Evolutionary conservation across 2,329 filamentous ascomycete species (phyloP).

Genomic region (Periconia digitata): DNA sequence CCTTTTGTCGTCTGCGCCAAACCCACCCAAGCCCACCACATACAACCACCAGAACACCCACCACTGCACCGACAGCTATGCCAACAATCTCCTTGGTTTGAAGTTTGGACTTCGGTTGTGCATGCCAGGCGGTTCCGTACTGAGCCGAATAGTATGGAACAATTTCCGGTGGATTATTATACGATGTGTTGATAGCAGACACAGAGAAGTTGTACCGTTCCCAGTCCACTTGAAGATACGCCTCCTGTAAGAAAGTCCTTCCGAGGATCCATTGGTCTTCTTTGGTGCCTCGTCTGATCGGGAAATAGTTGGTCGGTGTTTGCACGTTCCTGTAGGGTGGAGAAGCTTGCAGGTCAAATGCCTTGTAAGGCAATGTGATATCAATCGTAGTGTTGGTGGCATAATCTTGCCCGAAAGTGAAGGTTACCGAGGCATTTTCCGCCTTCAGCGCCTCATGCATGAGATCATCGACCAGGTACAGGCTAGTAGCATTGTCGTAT

Average conservation of each 20-base stretch:
- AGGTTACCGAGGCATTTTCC: conserved; percentile 48
- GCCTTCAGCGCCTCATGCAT: conserved; percentile 54
- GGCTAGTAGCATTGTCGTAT: conserved; percentile 63
- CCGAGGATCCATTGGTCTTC: conserved; percentile 64
- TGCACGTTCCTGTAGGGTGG: conserved; percentile 57
- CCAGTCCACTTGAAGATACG: conserved; percentile 55
- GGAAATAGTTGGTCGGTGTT: conserved; percentile 67
- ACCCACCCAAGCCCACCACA: conserved; percentile 42
- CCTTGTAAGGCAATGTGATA: conserved; percentile 52
- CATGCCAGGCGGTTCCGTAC: conserved; percentile 16
- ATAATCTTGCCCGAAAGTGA: conserved; percentile 44
- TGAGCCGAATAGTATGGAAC: conserved; percentile 35
- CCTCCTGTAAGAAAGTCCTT: conserved; percentile 70
- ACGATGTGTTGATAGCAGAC: conserved; percentile 41
- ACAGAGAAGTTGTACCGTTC: conserved; percentile 51
- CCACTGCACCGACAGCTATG: conserved; percentile 44
- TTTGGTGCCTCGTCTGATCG: conserved; percentile 59
- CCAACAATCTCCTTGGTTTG: conserved; percentile 46
- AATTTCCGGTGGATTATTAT: conserved; percentile 28
- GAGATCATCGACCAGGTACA: conserved; percentile 65
- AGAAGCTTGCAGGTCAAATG: conserved; percentile 51
- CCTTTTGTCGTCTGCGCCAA: conserved; percentile 28
- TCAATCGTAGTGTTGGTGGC: conserved; percentile 41
- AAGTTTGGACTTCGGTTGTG: conserved; percentile 7
- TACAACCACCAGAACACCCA: conserved; percentile 11